Conservation (phyloP, 169 alveolate genomes). For the Eimeria praecox region DNA sequence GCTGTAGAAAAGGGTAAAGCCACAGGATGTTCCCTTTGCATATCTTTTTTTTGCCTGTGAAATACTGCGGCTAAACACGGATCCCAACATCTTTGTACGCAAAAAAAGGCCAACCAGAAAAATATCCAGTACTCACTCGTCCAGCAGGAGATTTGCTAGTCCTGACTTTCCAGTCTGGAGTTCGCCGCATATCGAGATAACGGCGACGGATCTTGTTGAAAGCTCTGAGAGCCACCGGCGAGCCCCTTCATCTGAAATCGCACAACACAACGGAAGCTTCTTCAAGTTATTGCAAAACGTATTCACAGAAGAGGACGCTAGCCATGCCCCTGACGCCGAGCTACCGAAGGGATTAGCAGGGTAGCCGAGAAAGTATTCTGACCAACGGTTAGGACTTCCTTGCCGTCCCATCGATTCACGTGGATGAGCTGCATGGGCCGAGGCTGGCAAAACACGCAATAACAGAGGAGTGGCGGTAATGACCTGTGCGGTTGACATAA, state of each 20-base stretch:
- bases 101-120: neutral
- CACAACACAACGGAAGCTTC: neutral
- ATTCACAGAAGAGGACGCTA: neutral
- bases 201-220: constrained; percentile 69
- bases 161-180: constrained; percentile 76
- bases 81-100: neutral
- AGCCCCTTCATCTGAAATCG: constrained; percentile 72
- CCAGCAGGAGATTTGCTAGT: constrained; percentile 77
- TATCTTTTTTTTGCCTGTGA: neutral
- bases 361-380: neutral
- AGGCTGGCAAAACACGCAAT: neutral
- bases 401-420: constrained; percentile 82
- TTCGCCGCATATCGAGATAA: constrained; percentile 77
- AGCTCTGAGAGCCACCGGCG: constrained; percentile 71
- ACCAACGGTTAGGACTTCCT: constrained; percentile 81
- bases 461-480: neutral
- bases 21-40: neutral
- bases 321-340: neutral
- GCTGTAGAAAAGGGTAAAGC: neutral
- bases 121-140: constrained; percentile 39
- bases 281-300: neutral
- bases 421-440: constrained; percentile 82
- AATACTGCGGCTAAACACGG: neutral
- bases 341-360: neutral
- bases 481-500: neutral